Conservation (phyloP, 306 rosid species). For the Erythrophleum fordii region DNA sequence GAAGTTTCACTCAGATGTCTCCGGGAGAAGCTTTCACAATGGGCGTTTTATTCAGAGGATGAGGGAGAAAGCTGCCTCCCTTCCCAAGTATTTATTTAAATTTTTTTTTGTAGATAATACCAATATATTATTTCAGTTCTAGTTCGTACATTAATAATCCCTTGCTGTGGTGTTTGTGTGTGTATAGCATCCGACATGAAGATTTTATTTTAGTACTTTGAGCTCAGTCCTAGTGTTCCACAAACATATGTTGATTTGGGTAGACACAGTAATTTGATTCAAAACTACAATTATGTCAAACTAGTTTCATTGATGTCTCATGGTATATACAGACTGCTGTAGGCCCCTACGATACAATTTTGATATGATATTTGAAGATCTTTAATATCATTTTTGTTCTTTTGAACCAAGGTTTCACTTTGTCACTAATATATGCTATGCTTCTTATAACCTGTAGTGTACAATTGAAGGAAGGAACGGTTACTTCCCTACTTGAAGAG, state of each 20-base stretch:
- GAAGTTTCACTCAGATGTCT: slow-evolving; percentile 77
- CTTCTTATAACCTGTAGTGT: slow-evolving; percentile 53
- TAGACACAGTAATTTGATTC: neutral
- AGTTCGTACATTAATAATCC: neutral
- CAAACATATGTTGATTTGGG: neutral
- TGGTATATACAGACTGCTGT: neutral
- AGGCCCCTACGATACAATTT: neutral
- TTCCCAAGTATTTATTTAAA: slow-evolving; percentile 66
- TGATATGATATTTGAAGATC: slow-evolving; percentile 19
- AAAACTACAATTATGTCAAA: neutral
- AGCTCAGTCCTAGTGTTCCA: neutral
- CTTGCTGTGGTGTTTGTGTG: neutral
- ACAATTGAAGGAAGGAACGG: slow-evolving; percentile 84
- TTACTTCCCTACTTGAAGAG: slow-evolving; percentile 88
- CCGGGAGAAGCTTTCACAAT: slow-evolving; percentile 97
- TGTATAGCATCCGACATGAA: neutral
- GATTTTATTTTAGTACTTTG: neutral
- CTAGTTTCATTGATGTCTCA: neutral
- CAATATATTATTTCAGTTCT: neutral
- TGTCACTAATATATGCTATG: slow-evolving; percentile 8
- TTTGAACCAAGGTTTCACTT: slow-evolving; percentile 23
- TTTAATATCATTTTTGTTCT: slow-evolving; percentile 25
- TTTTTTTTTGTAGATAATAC: slow-evolving; percentile 24
- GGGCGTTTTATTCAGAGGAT: slow-evolving; percentile 96
- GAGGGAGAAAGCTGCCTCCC: slow-evolving; percentile 84